Conservation (phyloP, 116 monocot species). For the Zostera marina region DNA sequence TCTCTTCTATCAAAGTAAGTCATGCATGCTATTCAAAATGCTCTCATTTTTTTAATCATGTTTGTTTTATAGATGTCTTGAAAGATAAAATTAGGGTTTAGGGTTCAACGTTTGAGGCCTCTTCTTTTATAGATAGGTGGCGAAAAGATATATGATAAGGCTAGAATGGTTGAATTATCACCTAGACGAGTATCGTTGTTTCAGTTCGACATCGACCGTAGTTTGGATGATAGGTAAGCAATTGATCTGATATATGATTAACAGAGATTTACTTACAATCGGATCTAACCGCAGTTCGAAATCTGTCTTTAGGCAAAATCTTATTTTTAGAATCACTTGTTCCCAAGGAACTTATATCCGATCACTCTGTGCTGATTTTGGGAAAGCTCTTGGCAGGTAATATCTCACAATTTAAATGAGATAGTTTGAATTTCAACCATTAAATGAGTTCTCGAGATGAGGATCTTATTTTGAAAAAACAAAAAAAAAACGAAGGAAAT, state of each 20-base stretch:
- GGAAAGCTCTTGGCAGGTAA: slow-evolving; percentile 94
- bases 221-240: slow-evolving; percentile 79
- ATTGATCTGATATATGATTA: not conserved
- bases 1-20: slow-evolving; percentile 92
- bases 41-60: not conserved
- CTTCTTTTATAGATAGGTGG: slow-evolving; percentile 47
- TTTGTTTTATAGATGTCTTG: not conserved
- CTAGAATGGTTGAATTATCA: slow-evolving; percentile 79
- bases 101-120: no score
- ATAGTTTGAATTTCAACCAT: no score
- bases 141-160: slow-evolving; percentile 95
- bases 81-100: not conserved
- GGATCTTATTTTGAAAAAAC: no score
- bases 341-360: slow-evolving; percentile 99
- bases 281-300: no score
- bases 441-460: no score
- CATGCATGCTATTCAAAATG: no score
- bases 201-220: slow-evolving; percentile 84
- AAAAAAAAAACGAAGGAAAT: no score
- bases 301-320: slow-evolving; percentile 59
- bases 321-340: slow-evolving; percentile 85
- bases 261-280: no score
- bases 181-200: slow-evolving; percentile 83
- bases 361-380: slow-evolving; percentile 95
- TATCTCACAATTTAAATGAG: no score